Conservation (phyloP, 495 filamentous ascomycete genomes). For the Penicillium ucsense region DNA sequence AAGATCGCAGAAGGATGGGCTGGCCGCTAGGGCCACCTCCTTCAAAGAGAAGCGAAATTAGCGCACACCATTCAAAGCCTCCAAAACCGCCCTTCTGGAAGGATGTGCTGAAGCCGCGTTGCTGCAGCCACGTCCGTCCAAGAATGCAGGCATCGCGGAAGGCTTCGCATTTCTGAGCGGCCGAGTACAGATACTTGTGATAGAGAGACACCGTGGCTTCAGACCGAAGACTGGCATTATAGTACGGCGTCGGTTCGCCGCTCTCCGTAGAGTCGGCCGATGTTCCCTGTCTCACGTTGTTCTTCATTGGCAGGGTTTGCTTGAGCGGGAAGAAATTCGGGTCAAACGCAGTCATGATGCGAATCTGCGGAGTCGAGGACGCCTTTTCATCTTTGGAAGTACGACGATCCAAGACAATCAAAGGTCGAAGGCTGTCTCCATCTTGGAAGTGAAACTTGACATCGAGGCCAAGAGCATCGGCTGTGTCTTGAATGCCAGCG, state of each 20-base stretch:
- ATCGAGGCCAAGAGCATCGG: slow-evolving; percentile 39
- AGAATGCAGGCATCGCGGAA: slow-evolving; percentile 79
- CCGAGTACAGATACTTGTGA: slow-evolving; percentile 57
- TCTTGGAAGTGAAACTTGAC: slow-evolving; percentile 59
- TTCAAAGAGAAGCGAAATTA: slow-evolving; percentile 73
- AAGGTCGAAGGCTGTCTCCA: slow-evolving; percentile 68
- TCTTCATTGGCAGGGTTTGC: slow-evolving; percentile 61
- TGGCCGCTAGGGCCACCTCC: slow-evolving; percentile 59
- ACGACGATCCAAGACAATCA: slow-evolving; percentile 48
- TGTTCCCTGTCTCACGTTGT: slow-evolving; percentile 50
- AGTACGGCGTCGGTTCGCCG: slow-evolving; percentile 61
- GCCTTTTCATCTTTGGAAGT: slow-evolving; percentile 16
- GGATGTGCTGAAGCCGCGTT: slow-evolving; percentile 65
- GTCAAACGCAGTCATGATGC: slow-evolving; percentile 66
- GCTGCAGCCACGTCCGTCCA: slow-evolving; percentile 78
- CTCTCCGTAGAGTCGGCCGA: slow-evolving; percentile 25
- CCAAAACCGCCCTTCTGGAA: slow-evolving; percentile 80
- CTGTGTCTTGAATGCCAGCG: slow-evolving; percentile 49
- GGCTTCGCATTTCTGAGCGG: slow-evolving; percentile 54
- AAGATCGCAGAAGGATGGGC: slow-evolving; percentile 61
- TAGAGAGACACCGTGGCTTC: slow-evolving; percentile 65
- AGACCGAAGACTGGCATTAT: slow-evolving; percentile 77
- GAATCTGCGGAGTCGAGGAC: slow-evolving; percentile 47
- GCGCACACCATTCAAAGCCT: slow-evolving; percentile 76
- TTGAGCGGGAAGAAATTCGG: slow-evolving; percentile 53